phyloP scores from a whole-genome alignment of 129 eudicot species.

The Saussurea involucrata region DNA sequence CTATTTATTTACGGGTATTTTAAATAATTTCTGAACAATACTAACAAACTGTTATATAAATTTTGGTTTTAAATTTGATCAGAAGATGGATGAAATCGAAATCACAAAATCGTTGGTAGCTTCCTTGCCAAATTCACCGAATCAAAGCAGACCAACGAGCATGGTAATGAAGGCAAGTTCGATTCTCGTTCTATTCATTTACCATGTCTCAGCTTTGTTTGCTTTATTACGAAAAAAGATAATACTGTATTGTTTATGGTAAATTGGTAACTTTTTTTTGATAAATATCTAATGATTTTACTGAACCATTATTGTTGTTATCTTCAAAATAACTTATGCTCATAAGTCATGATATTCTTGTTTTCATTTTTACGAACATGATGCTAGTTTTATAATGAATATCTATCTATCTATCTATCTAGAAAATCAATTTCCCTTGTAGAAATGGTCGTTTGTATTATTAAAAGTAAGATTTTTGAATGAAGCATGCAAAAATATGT shows the following conservation, averaged over 20 bases:
- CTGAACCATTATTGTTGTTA: background rate
- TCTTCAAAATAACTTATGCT: background rate
- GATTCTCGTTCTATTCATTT: background rate
- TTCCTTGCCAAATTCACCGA: conserved; percentile 52
- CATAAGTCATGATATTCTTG: background rate
- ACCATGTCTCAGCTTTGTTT: too few relatives aligned
- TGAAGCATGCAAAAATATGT: too few relatives aligned
- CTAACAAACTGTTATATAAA: background rate
- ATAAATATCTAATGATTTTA: background rate
- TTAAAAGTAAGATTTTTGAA: too few relatives aligned
- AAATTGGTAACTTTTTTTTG: background rate
- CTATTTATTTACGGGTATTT: background rate
- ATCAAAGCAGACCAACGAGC: conserved; percentile 70
- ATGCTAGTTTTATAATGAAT: too few relatives aligned
- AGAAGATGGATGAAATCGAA: conserved; percentile 42
- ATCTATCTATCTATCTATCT: background rate
- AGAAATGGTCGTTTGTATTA: background rate
- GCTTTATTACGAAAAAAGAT: background rate
- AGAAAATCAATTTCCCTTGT: background rate
- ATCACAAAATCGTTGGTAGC: conserved; percentile 34
- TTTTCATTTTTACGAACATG: too few relatives aligned
- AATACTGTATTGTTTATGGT: background rate
- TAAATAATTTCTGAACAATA: background rate
- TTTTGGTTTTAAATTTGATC: background rate
- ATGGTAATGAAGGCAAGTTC: conserved; percentile 82